A percentile compares a stretch with the other conserved stretches of the same genome.
Evolutionary conservation across 2,329 filamentous ascomycete species (phyloP).

Genomic region (Penicillium griseofulvum): DNA sequence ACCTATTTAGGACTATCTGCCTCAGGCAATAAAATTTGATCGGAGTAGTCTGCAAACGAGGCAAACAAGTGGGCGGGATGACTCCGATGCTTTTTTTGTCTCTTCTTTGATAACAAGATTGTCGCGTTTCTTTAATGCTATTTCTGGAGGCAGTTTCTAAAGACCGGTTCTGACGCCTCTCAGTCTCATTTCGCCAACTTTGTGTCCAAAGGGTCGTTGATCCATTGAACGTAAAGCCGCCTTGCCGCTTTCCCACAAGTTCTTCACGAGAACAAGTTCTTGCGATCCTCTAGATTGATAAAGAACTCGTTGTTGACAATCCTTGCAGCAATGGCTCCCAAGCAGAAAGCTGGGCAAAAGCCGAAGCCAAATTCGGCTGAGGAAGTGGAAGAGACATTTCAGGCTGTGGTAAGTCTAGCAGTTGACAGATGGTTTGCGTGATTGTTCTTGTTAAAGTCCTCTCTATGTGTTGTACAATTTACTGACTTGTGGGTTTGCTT

Average conservation of each 20-base stretch:
- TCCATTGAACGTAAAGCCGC: background rate
- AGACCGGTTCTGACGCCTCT: background rate
- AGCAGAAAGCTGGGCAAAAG: constrained; percentile 35
- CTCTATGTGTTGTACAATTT: background rate
- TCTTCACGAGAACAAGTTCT: background rate
- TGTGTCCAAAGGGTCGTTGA: background rate
- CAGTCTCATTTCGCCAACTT: background rate
- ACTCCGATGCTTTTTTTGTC: constrained; percentile 33
- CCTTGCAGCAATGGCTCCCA: constrained; percentile 32
- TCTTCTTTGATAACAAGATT: constrained; percentile 18
- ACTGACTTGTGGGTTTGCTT: constrained; percentile 15
- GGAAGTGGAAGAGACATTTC: constrained; percentile 60
- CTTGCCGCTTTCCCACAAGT: background rate
- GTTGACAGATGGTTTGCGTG: background rate
- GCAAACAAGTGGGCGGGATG: constrained; percentile 23
- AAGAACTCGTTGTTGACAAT: background rate
- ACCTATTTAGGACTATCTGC: background rate
- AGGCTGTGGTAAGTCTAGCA: constrained; percentile 57
- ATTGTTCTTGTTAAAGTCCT: background rate
- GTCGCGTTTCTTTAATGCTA: constrained; percentile 3
- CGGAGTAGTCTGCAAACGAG: constrained; percentile 16
- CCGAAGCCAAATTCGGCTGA: constrained; percentile 49
- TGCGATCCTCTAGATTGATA: background rate
- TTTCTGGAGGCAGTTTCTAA: background rate
- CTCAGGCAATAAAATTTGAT: background rate